phyloP scores from a whole-genome alignment of 306 rosid genomes.

The Trifolium pratense region DNA sequence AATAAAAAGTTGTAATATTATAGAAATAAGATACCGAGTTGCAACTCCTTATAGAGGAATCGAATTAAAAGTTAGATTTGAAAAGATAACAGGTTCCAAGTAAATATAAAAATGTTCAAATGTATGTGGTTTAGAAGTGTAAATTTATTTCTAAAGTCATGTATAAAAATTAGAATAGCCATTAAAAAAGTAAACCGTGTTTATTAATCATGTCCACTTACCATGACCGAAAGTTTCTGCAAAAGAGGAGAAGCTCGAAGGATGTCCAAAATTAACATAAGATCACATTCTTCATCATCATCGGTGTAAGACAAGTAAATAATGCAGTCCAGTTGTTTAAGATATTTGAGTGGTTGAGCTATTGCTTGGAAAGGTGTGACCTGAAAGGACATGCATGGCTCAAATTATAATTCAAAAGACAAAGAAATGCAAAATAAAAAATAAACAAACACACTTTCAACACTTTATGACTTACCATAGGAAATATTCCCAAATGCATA shows the following conservation, averaged over 20 bases:
- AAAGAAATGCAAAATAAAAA: neutral
- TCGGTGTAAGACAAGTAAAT: neutral
- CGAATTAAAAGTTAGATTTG: neutral
- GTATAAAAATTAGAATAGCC: neutral
- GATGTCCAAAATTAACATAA: neutral
- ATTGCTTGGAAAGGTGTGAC: neutral
- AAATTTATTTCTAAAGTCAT: neutral
- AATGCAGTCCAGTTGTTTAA: neutral
- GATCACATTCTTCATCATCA: neutral
- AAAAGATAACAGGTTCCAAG: neutral
- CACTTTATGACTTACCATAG: neutral
- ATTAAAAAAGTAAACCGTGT: neutral
- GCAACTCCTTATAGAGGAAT: too few relatives aligned
- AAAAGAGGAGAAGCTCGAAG: conserved; percentile 2
- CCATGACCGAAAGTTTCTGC: conserved; percentile 4
- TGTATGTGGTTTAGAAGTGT: too few relatives aligned
- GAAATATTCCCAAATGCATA: neutral
- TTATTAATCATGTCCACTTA: neutral
- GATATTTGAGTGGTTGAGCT: neutral
- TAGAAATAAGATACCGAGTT: too few relatives aligned
- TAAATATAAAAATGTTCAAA: too few relatives aligned
- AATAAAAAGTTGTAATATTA: too few relatives aligned
- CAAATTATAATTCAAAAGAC: neutral
- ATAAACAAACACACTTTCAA: neutral
- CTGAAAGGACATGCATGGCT: neutral